A percentile compares a stretch with the other conserved stretches of the same genome.
Conservation (phyloP, 441 rosid genomes). For the Rhodomyrtus psidioides region DNA sequence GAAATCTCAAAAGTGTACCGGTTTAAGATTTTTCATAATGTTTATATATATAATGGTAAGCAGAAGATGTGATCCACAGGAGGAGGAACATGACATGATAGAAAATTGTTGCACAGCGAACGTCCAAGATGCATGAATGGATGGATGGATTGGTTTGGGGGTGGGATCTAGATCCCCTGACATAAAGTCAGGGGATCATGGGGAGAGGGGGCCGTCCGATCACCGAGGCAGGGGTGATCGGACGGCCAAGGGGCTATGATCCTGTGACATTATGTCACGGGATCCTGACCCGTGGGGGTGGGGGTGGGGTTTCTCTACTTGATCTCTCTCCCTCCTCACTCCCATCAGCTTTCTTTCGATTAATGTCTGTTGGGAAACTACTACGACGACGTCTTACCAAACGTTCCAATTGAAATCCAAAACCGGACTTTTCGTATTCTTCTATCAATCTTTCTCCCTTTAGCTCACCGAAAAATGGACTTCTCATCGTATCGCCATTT, state of each 20-base stretch:
- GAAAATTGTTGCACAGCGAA: neutral
- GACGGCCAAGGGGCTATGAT: too few relatives aligned
- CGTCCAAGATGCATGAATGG: neutral
- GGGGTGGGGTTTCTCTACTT: neutral
- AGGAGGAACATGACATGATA: neutral
- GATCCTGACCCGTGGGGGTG: too few relatives aligned
- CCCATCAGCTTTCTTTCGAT: neutral
- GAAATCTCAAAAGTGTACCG: too few relatives aligned
- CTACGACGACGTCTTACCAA: neutral
- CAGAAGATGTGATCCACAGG: neutral
- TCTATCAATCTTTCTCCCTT: neutral
- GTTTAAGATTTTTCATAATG: too few relatives aligned
- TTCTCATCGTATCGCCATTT: neutral
- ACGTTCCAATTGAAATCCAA: neutral
- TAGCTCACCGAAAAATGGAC: neutral
- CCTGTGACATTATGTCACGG: too few relatives aligned
- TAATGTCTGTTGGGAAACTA: neutral
- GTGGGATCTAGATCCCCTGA: too few relatives aligned
- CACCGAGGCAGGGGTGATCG: too few relatives aligned
- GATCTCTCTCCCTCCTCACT: neutral
- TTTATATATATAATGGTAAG: neutral
- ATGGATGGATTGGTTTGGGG: neutral
- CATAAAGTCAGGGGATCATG: too few relatives aligned
- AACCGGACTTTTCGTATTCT: neutral
- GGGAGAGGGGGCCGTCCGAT: too few relatives aligned